Evolutionary conservation across 306 rosid species (phyloP).

Genomic region (Cicer judaicum): DNA sequence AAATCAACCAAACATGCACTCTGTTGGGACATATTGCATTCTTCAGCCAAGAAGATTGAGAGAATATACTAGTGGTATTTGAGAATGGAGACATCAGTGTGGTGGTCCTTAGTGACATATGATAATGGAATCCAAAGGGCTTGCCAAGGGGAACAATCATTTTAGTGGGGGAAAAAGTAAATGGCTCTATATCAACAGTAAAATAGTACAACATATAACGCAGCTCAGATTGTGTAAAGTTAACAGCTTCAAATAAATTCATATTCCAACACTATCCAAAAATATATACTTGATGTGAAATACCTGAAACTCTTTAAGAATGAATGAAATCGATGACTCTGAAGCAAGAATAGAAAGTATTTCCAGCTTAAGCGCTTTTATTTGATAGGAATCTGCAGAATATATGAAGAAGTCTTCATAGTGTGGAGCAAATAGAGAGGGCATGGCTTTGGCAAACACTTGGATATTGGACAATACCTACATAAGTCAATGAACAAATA

Average conservation of each 20-base stretch:
- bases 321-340: slow-evolving; percentile 64
- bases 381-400: slow-evolving; percentile 87
- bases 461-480: slow-evolving; percentile 92
- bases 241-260: not conserved
- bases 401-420: slow-evolving; percentile 81
- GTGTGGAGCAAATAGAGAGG: slow-evolving; percentile 79
- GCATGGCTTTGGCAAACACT: slow-evolving; percentile 94
- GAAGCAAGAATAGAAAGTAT: slow-evolving; percentile 77
- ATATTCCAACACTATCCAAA: slow-evolving; percentile 4
- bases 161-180: too few relatives aligned
- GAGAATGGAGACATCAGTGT: too few relatives aligned
- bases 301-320: slow-evolving; percentile 93
- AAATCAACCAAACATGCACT: too few relatives aligned
- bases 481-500: slow-evolving; percentile 49
- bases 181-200: too few relatives aligned
- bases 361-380: slow-evolving; percentile 86
- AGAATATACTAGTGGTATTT: too few relatives aligned
- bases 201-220: too few relatives aligned
- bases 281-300: slow-evolving; percentile 35
- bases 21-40: too few relatives aligned
- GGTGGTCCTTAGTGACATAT: too few relatives aligned
- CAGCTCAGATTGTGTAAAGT: not conserved
- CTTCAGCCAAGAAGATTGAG: too few relatives aligned
- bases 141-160: too few relatives aligned
- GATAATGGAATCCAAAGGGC: too few relatives aligned